These are phyloP conservation scores for Calonectria naviculata DNA, from an alignment of 2,329 filamentous ascomycete genomes.

Conservation along the genomic window DNA sequence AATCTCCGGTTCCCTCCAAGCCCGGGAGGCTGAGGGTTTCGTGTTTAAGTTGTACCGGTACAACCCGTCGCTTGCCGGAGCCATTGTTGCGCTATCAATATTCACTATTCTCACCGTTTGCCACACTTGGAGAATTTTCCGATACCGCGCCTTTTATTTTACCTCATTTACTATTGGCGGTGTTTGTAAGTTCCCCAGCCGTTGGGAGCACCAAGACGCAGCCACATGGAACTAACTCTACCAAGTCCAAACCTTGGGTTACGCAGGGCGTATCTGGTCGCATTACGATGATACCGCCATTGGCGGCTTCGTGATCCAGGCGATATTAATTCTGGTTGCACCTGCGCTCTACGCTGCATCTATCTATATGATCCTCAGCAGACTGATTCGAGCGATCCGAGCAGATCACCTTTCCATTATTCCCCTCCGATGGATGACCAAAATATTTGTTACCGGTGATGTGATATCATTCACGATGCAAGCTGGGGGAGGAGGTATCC, in stretches of 20 bases:
- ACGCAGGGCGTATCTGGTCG: not conserved
- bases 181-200: not conserved
- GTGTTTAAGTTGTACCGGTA: not conserved
- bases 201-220: no score
- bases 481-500: constrained; percentile 20
- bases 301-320: not conserved
- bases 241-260: constrained; percentile 2
- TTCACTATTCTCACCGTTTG: not conserved
- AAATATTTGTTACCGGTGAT: constrained; percentile 60
- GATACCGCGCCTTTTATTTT: not conserved
- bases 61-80: not conserved
- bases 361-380: constrained; percentile 57
- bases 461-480: constrained; percentile 51
- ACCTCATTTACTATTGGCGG: constrained; percentile 5
- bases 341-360: constrained; percentile 54
- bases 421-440: constrained; percentile 54
- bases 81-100: not conserved
- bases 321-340: constrained; percentile 38
- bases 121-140: not conserved
- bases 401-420: constrained; percentile 53
- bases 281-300: constrained; percentile 3
- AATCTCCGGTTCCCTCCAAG: no score
- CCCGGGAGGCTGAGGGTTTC: not conserved
- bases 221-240: not conserved
- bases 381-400: constrained; percentile 47